Percentiles rank a stretch among this genome's conserved stretches.
Evolutionary conservation across 2,329 filamentous ascomycete genomes (phyloP).

Genomic region (Ustulina deusta): DNA sequence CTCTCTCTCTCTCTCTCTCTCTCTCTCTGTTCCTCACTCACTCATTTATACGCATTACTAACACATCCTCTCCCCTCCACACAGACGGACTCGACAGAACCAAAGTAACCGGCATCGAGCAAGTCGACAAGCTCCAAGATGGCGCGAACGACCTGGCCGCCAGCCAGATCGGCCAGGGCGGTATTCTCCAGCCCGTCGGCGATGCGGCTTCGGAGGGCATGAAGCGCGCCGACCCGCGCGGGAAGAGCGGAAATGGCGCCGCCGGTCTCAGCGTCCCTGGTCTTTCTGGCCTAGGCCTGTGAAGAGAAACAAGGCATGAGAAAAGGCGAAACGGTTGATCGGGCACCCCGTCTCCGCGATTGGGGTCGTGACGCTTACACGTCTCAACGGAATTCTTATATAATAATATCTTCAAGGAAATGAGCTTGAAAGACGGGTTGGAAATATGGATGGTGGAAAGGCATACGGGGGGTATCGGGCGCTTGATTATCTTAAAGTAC

Average conservation of each 20-base stretch:
- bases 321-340: no score
- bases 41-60: slow-evolving; percentile 2
- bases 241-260: slow-evolving; percentile 57
- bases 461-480: neutral
- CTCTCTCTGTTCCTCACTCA: no score
- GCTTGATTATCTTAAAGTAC: neutral
- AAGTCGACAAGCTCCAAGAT: slow-evolving; percentile 77
- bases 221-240: slow-evolving; percentile 73
- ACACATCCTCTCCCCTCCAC: neutral
- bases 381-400: neutral
- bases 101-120: slow-evolving; percentile 75
- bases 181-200: slow-evolving; percentile 72
- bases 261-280: slow-evolving; percentile 11
- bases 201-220: slow-evolving; percentile 72
- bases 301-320: neutral
- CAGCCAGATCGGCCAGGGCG: slow-evolving; percentile 75
- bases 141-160: slow-evolving; percentile 71
- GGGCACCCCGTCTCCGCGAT: neutral
- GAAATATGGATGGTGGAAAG: neutral
- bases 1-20: no score
- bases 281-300: slow-evolving; percentile 20
- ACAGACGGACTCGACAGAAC: slow-evolving; percentile 75
- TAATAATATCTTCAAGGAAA: neutral
- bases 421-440: neutral
- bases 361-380: no score